phyloP scores from a whole-genome alignment of 1,284 basidiomycete species.

The Ustilago vetiveriae region DNA sequence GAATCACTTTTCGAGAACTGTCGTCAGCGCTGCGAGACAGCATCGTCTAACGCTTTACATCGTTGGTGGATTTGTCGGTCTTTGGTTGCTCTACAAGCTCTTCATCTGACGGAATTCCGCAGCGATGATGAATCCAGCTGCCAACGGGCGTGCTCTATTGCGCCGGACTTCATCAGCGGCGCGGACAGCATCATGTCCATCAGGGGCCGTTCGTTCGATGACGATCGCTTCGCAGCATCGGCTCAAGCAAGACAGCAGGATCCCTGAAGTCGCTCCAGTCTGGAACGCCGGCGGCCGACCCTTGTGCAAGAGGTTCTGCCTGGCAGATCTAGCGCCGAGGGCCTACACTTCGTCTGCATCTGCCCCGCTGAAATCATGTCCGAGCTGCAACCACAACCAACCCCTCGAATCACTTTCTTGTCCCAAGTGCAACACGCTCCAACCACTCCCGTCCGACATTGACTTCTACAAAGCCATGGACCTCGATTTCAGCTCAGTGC shows the following conservation, averaged over 20 bases:
- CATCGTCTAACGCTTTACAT: conserved; percentile 54
- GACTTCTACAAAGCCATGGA: conserved; percentile 60
- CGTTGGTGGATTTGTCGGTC: conserved; percentile 44
- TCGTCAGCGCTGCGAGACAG: conserved; percentile 47
- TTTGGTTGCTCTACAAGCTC: conserved; percentile 58
- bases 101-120: too few relatives aligned
- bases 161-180: neutral
- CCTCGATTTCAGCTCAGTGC: conserved; percentile 38
- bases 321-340: too few relatives aligned
- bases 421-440: conserved; percentile 49
- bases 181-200: too few relatives aligned
- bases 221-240: too few relatives aligned
- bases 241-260: neutral
- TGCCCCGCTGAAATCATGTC: conserved; percentile 36
- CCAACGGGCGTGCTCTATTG: neutral
- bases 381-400: conserved; percentile 35
- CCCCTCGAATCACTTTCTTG: conserved; percentile 45
- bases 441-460: conserved; percentile 50
- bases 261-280: too few relatives aligned
- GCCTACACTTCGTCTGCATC: conserved; percentile 4
- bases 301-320: too few relatives aligned
- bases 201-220: neutral
- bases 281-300: too few relatives aligned
- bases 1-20: conserved; percentile 42
- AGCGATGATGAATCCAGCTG: conserved; percentile 2